Conservation (phyloP, 2,329 filamentous ascomycete species). For the Alternaria novae-zelandiae region DNA sequence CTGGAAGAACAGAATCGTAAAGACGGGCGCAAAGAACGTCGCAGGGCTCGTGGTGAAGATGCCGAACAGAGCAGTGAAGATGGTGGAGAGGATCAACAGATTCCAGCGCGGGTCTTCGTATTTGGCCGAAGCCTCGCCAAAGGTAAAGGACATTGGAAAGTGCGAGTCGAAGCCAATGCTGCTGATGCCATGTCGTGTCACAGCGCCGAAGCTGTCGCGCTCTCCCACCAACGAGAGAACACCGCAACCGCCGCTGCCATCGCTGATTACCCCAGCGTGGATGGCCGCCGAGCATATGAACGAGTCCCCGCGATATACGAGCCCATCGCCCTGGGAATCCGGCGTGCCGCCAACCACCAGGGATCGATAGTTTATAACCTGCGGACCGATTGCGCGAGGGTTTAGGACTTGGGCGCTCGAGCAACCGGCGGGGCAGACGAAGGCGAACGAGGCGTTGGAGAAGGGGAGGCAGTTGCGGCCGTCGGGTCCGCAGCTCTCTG, state of each 20-base stretch:
- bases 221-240: slow-evolving; percentile 36
- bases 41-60: slow-evolving; percentile 39
- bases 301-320: slow-evolving; percentile 45
- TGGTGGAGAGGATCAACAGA: slow-evolving; percentile 40
- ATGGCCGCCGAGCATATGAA: slow-evolving; percentile 48
- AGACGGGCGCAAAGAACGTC: slow-evolving; percentile 39
- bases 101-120: slow-evolving; percentile 46
- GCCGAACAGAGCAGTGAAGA: slow-evolving; percentile 40
- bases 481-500: slow-evolving; percentile 57
- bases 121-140: slow-evolving; percentile 26
- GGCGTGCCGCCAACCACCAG: slow-evolving; percentile 69
- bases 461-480: slow-evolving; percentile 64
- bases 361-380: slow-evolving; percentile 68
- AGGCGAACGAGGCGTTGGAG: slow-evolving; percentile 58
- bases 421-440: slow-evolving; percentile 64
- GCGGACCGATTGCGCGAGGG: slow-evolving; percentile 60
- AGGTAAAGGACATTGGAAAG: slow-evolving; percentile 45
- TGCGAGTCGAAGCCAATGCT: slow-evolving; percentile 42
- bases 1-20: slow-evolving; percentile 44
- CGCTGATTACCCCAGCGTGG: slow-evolving; percentile 40
- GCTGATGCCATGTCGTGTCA: slow-evolving; percentile 37
- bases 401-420: slow-evolving; percentile 55
- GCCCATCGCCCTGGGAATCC: slow-evolving; percentile 6
- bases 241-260: slow-evolving; percentile 44
- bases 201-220: slow-evolving; percentile 27